Conservation (phyloP, 2,329 filamentous ascomycete species). For the Pseudogymnoascus sp. region DNA sequence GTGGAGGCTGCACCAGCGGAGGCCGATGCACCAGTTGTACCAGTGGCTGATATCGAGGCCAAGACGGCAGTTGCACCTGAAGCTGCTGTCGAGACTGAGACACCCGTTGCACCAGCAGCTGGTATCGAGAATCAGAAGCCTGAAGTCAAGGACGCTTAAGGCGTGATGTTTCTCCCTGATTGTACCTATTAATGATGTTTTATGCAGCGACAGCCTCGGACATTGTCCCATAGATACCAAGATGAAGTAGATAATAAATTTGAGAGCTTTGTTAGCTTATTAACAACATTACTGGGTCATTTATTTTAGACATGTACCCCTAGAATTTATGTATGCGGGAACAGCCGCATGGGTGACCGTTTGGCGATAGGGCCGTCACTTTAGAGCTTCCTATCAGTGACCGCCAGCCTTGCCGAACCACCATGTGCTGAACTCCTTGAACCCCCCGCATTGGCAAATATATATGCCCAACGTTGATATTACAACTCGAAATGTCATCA, state of each 20-base stretch:
- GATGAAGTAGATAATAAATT: conserved; percentile 1
- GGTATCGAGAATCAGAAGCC: conserved; percentile 9
- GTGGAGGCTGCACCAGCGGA: not conserved
- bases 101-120: conserved; percentile 1
- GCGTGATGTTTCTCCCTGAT: not conserved
- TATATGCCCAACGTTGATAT: conserved; percentile 13
- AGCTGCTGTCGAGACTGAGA: not conserved
- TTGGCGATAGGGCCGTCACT: conserved; percentile 8
- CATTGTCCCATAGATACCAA: not conserved
- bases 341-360: conserved; percentile 2
- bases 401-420: conserved; percentile 3
- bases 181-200: conserved; percentile 1
- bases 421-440: not conserved
- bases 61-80: not conserved
- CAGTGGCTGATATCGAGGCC: not conserved
- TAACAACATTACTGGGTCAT: not conserved
- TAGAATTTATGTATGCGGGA: not conserved
- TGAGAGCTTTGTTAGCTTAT: not conserved
- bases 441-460: conserved; percentile 3
- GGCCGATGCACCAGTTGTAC: not conserved
- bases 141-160: not conserved
- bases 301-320: not conserved
- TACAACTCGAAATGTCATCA: conserved; percentile 23
- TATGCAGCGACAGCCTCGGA: not conserved
- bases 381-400: conserved; percentile 7